phyloP scores from a whole-genome alignment of 208 protist species.

The Trypanosoma lewisi region DNA sequence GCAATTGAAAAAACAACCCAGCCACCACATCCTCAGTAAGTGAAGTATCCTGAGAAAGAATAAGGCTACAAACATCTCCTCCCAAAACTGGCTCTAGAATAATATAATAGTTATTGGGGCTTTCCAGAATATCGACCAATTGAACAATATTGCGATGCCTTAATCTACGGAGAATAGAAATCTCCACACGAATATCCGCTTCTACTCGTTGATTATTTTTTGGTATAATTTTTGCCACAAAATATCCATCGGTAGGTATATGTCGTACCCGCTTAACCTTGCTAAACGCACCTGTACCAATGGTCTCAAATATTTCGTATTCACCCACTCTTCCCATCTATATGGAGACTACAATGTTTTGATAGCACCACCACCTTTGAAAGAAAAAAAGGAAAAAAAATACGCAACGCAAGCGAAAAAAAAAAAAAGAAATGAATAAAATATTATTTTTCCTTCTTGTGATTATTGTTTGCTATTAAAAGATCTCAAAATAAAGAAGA shows the following conservation, averaged over 20 bases:
- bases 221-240: conserved; percentile 83
- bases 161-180: conserved; percentile 76
- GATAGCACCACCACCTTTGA: too few relatives aligned
- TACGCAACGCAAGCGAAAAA: conserved; percentile 11
- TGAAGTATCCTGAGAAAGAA: conserved; percentile 47
- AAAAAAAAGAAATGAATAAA: conserved; percentile 13
- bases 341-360: too few relatives aligned
- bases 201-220: conserved; percentile 70
- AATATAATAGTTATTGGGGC: conserved; percentile 86
- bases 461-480: too few relatives aligned
- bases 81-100: conserved; percentile 84
- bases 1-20: conserved; percentile 70
- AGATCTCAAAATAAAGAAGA: background rate
- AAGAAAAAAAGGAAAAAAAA: conserved; percentile 12
- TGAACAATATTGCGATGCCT: conserved; percentile 83
- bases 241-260: conserved; percentile 57
- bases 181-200: conserved; percentile 74
- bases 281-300: conserved; percentile 76
- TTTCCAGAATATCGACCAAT: conserved; percentile 82
- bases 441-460: background rate
- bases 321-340: conserved; percentile 84
- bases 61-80: conserved; percentile 78
- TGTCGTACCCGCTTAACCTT: conserved; percentile 81
- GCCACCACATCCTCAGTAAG: conserved; percentile 67
- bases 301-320: conserved; percentile 78